Base-by-base conservation (phyloP, 768 basidiomycete genomes). In the Leccinum pellstonianum region DNA sequence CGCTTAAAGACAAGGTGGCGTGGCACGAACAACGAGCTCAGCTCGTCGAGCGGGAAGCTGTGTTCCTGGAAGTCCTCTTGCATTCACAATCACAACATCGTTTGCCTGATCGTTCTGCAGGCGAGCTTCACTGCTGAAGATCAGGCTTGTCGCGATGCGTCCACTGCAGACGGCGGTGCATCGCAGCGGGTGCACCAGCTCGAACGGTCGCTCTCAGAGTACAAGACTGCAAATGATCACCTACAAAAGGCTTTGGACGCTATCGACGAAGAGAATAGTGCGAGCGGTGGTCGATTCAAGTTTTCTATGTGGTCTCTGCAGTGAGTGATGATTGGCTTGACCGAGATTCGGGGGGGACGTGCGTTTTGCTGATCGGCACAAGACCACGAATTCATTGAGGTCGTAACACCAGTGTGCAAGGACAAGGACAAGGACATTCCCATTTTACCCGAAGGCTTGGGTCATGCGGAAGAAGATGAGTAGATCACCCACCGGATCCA, bases 81-180 rank as follows among this genome's bases (percentile, higher is more conserved):
- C 87, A 29, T 6, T 27, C 27, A 27, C 27, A 27, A 27, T 29
- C n/a, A 23, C 38, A 19, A 21, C 21, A 12, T 51, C 17, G 5
- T 37, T 21, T 47, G 17, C n/a, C 19, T 55, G 31, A 66, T 55
- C 12, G 9, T 50, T 50, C 21, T 55, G 6, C 51, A 87, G 85
- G 82, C 84, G 1, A 88, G 87, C 65, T 90, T 81, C 68, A 79
- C 80, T 15, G 80, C 83, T 0, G 88, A 91, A 69, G 82, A 85
- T 7, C 68, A 62, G 52, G 76, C 76, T 4, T 71, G 74, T 62
- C 63, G 71, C 61, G 60, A 72, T 64, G 17, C 65, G 60, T 50
- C 73, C 62, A 14, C 62, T 60, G 21, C 60, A 11, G 69, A 75
- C 4, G 68, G 70, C 33, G 67, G 75, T 14, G 31, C 31, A 31